A percentile compares a stretch with the other conserved stretches of the same genome.
Conservation (phyloP, 768 basidiomycete species). For the Steccherinum ochraceum region DNA sequence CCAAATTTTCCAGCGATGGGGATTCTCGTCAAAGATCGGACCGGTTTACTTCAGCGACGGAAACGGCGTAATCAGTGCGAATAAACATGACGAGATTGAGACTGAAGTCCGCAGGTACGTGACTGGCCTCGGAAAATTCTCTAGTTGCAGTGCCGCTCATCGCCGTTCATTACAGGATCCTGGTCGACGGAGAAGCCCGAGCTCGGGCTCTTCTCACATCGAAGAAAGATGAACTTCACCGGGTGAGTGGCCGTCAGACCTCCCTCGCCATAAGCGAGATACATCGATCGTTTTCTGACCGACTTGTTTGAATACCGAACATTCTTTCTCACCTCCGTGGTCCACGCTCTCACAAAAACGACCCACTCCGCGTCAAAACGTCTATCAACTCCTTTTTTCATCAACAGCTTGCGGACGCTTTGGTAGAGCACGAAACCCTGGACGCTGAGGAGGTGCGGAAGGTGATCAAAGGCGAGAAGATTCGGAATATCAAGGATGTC, state of each 20-base stretch:
- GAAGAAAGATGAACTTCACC: conserved; percentile 41
- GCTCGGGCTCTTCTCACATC: conserved; percentile 33
- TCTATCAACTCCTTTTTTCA: conserved; percentile 1
- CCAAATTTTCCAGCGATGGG: conserved; percentile 70
- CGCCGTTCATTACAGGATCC: conserved; percentile 36
- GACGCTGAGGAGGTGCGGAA: conserved; percentile 78
- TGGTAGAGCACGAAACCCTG: conserved; percentile 95
- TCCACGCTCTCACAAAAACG: too few species aligned
- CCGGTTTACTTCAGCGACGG: conserved; percentile 78
- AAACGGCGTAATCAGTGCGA: conserved; percentile 63
- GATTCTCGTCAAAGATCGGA: conserved; percentile 72
- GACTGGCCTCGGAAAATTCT: neutral
- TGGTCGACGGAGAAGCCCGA: conserved; percentile 36
- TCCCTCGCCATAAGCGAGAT: neutral
- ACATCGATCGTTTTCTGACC: neutral
- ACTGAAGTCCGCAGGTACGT: conserved; percentile 77
- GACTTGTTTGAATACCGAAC: neutral
- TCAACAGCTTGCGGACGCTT: conserved; percentile 76
- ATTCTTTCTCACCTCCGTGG: neutral
- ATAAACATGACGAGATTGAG: conserved; percentile 81
- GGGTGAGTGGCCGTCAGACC: conserved; percentile 28
- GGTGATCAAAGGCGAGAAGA: conserved; percentile 79
- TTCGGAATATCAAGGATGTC: conserved; percentile 63
- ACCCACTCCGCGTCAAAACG: too few species aligned
- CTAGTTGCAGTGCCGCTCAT: neutral